These are phyloP conservation scores for Neofusicoccum laricinum DNA, from an alignment of 2,329 filamentous ascomycete species.

Conservation along the genomic window DNA sequence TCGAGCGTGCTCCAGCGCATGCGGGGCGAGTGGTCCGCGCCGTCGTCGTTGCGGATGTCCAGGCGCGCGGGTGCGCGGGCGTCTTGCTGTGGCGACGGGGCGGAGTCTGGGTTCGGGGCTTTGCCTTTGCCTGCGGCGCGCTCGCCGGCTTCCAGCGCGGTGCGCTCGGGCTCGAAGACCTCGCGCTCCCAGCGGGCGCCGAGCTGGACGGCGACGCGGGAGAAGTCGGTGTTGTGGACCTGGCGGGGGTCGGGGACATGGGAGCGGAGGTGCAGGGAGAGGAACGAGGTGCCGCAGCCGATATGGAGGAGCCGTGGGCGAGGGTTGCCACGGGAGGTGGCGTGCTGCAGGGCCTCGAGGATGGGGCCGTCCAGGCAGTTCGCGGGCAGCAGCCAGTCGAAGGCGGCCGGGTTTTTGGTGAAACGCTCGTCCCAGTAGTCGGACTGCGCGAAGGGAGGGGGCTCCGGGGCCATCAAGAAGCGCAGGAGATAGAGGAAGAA, in stretches of 20 bases:
- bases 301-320: conserved; percentile 34
- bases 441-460: conserved; percentile 33
- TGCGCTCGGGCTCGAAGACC: conserved; percentile 17
- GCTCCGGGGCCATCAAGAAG: conserved; percentile 23
- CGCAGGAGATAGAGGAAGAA: not conserved
- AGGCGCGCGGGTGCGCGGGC: too few species aligned
- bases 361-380: conserved; percentile 30
- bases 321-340: not conserved
- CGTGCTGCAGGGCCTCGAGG: conserved; percentile 22
- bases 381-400: conserved; percentile 38
- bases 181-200: conserved; percentile 31
- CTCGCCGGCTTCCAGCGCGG: not conserved
- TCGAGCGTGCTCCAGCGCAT: conserved; percentile 36
- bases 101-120: not conserved
- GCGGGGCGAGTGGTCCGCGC: not conserved
- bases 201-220: conserved; percentile 32
- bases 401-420: conserved; percentile 30
- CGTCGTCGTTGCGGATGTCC: not conserved
- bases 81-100: not conserved
- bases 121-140: not conserved
- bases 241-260: conserved; percentile 30
- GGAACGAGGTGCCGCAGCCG: conserved; percentile 37
- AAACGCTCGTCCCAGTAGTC: conserved; percentile 40
- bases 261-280: conserved; percentile 35
- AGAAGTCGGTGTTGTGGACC: conserved; percentile 40